These are phyloP conservation scores for Ophiostoma sp. DNA, from an alignment of 2,329 filamentous ascomycete species.

Conservation along the genomic window DNA sequence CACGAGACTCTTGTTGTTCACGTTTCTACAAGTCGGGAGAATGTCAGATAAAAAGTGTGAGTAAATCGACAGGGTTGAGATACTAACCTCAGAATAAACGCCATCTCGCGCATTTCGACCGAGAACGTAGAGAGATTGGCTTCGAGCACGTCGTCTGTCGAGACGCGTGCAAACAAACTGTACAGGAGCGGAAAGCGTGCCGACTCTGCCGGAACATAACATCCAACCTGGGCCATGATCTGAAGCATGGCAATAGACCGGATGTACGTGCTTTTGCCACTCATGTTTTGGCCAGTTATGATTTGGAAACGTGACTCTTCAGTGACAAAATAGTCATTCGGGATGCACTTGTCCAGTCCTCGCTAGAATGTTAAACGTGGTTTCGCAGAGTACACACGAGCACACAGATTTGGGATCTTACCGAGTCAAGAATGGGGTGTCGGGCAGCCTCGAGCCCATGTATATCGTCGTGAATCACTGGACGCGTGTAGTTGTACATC, in stretches of 20 bases:
- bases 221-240: constrained; percentile 91
- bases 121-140: constrained; percentile 91
- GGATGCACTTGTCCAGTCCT: constrained; percentile 58
- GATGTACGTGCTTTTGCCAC: constrained; percentile 94
- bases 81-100: constrained; percentile 69
- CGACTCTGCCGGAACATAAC: constrained; percentile 81
- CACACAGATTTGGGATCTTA: constrained; percentile 40
- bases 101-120: constrained; percentile 91
- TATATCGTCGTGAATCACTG: constrained; percentile 62
- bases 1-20: constrained; percentile 68
- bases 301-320: constrained; percentile 81
- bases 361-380: constrained; percentile 15
- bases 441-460: constrained; percentile 64
- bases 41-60: neutral
- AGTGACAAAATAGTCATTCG: constrained; percentile 85
- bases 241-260: constrained; percentile 75
- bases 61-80: neutral
- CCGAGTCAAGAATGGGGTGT: constrained; percentile 67
- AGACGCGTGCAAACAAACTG: constrained; percentile 81
- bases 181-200: constrained; percentile 75
- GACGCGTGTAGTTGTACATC: constrained; percentile 51
- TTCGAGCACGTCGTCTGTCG: constrained; percentile 81
- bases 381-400: neutral
- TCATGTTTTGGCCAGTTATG: constrained; percentile 97
- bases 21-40: constrained; percentile 48